Base-by-base conservation (phyloP, 106 monocot species). In the Alisma plantagoaquatica region DNA sequence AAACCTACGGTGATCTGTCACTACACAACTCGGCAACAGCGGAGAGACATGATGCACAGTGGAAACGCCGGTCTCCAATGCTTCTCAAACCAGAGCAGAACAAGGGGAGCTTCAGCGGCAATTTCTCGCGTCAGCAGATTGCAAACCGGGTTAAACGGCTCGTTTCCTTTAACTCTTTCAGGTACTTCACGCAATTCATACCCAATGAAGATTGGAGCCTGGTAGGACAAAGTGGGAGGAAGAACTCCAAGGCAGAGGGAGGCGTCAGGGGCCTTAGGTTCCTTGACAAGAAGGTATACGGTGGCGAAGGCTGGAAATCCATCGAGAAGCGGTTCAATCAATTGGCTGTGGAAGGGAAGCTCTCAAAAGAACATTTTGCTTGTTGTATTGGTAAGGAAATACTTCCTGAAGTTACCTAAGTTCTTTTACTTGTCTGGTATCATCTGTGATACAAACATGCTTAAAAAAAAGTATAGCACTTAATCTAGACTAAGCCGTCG, bases 341-440 rank as follows among this genome's bases (percentile, higher is more conserved):
- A 25, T 75, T 76, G 22, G 68, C 65, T 25, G 35, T 45, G 21
- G 63, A 49, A 12, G 80, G 78, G 0, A 51, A 65, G 46, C 75
- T 98, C 4, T 44, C 22, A 3, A 85, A 76, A 66, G 89, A 90
- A 50, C 73, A 73, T 38, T 98, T 89, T 48, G 96, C 83, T 3
- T 65, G 33, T 12, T 89, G 96, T 71, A 96, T 98, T 49, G 96
- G 96, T 85, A 29, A 69, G 78, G 16, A n/a, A n/a, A n/a, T n/a
- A n/a, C n/a, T n/a, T n/a, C n/a, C n/a, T n/a, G n/a, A n/a, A n/a
- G n/a, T n/a, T n/a, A n/a, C n/a, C n/a, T n/a, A n/a, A n/a, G n/a
- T n/a, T n/a, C n/a, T n/a, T n/a, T n/a, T n/a, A n/a, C n/a, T n/a
- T n/a, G n/a, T n/a, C n/a, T n/a, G n/a, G n/a, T n/a, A n/a, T n/a